Percentiles rank a stretch among this genome's conserved stretches.
phyloP scores from a whole-genome alignment of 345 rosid genomes.

The Laguncularia racemosa region DNA sequence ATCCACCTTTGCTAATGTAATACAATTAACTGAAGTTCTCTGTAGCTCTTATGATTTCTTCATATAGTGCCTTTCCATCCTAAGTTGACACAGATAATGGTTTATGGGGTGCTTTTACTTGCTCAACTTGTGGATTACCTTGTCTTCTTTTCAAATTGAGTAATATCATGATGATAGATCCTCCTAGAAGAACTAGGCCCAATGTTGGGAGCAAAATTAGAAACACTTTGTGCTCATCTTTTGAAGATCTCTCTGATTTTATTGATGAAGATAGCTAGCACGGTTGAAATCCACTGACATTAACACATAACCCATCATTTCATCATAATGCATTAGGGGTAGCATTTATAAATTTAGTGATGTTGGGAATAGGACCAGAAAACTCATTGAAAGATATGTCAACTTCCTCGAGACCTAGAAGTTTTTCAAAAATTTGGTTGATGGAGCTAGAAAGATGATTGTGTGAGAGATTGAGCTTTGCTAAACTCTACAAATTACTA shows the following conservation, averaged over 20 bases:
- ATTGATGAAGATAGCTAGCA: neutral
- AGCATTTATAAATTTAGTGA: slow-evolving; percentile 17
- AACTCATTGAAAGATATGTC: slow-evolving; percentile 27
- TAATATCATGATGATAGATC: neutral
- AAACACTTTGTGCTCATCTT: neutral
- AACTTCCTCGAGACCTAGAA: slow-evolving; percentile 1
- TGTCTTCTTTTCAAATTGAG: slow-evolving; percentile 1
- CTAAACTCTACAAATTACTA: slow-evolving; percentile 6
- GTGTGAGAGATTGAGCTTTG: slow-evolving; percentile 16
- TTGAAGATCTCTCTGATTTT: neutral
- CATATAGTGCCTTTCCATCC: slow-evolving; percentile 13
- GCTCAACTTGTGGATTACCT: neutral
- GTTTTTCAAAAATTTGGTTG: neutral
- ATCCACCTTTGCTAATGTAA: slow-evolving; percentile 23
- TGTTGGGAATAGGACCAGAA: slow-evolving; percentile 24
- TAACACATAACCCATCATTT: slow-evolving; percentile 18
- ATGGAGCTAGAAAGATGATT: slow-evolving; percentile 17
- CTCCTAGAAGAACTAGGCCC: slow-evolving; percentile 7
- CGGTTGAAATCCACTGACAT: slow-evolving; percentile 9
- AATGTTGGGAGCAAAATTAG: slow-evolving; percentile 8
- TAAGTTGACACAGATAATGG: slow-evolving; percentile 10
- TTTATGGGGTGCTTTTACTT: neutral
- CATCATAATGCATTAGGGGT: neutral
- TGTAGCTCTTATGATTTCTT: slow-evolving; percentile 20
- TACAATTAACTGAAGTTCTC: slow-evolving; percentile 13